Percentiles rank a stretch among this genome's conserved stretches.
phyloP scores from a whole-genome alignment of 148 eudicot species.

The Arctostaphylos glauca region DNA sequence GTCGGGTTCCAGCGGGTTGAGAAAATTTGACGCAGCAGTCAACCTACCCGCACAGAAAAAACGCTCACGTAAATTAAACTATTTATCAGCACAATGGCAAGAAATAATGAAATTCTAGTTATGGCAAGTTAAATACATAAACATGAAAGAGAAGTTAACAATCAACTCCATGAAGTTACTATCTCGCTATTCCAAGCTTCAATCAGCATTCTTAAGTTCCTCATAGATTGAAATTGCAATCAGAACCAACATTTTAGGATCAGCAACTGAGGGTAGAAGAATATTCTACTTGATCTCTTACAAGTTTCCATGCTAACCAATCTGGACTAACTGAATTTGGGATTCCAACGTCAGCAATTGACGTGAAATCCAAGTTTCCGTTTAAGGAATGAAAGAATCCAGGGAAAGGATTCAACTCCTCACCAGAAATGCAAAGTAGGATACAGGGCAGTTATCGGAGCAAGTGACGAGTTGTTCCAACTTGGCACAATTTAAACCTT shows the following conservation, averaged over 20 bases:
- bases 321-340: neutral
- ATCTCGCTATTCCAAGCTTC: neutral
- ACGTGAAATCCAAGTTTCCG: neutral
- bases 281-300: neutral
- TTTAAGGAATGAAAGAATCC: neutral
- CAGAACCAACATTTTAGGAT: neutral
- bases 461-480: neutral
- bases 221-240: neutral
- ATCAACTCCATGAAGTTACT: neutral
- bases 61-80: neutral
- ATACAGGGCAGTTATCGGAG: neutral
- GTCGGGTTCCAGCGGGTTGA: neutral
- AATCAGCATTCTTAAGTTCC: neutral
- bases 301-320: neutral
- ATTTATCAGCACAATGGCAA: conserved; percentile 2
- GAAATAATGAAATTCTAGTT: neutral
- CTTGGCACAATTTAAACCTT: neutral
- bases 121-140: neutral
- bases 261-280: neutral
- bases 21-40: neutral
- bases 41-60: neutral
- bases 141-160: neutral
- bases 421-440: neutral
- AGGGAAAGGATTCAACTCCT: neutral
- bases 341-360: neutral